Percentiles rank a stretch among this genome's conserved stretches.
Evolutionary conservation across 1,284 basidiomycete genomes (phyloP).

Genomic region (Melampsora abietis-canadensis): DNA sequence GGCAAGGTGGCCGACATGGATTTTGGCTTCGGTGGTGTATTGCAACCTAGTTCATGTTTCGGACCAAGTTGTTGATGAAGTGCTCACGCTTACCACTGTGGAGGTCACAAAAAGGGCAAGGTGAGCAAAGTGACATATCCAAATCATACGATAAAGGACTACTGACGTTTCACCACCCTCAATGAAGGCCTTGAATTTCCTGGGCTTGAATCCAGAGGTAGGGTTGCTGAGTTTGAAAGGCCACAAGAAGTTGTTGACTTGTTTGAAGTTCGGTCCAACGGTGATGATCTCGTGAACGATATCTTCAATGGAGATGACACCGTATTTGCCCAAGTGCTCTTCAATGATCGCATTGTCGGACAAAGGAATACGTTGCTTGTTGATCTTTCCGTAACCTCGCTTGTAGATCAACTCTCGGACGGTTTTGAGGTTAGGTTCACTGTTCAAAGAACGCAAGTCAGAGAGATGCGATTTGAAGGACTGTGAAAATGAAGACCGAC

Average conservation of each 20-base stretch:
- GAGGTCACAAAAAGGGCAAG: not conserved
- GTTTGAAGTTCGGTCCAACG: conserved; percentile 97
- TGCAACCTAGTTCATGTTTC: conserved; percentile 80
- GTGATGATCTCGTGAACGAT: conserved; percentile 96
- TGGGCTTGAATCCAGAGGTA: conserved; percentile 91
- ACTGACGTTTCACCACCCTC: conserved; percentile 50
- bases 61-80: conserved; percentile 94
- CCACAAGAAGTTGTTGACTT: conserved; percentile 59
- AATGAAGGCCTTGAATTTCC: conserved; percentile 77
- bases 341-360: conserved; percentile 93
- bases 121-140: not conserved
- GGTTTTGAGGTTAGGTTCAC: conserved; percentile 58
- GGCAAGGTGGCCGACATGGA: too few species aligned
- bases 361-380: conserved; percentile 95
- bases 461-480: too few species aligned
- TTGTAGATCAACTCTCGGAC: conserved; percentile 99
- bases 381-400: conserved; percentile 97
- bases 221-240: conserved; percentile 99
- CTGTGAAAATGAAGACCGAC: not conserved
- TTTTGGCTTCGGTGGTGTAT: conserved; percentile 42
- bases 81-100: conserved; percentile 78
- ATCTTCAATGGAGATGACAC: conserved; percentile 97
- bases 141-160: not conserved
- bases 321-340: conserved; percentile 82
- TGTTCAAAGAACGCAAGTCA: not conserved